A percentile compares a stretch with the other conserved stretches of the same genome.
These are phyloP conservation scores for Coccomyxa subellipsoidea DNA, from an alignment of 163 green algal species.

Conservation along the genomic window DNA sequence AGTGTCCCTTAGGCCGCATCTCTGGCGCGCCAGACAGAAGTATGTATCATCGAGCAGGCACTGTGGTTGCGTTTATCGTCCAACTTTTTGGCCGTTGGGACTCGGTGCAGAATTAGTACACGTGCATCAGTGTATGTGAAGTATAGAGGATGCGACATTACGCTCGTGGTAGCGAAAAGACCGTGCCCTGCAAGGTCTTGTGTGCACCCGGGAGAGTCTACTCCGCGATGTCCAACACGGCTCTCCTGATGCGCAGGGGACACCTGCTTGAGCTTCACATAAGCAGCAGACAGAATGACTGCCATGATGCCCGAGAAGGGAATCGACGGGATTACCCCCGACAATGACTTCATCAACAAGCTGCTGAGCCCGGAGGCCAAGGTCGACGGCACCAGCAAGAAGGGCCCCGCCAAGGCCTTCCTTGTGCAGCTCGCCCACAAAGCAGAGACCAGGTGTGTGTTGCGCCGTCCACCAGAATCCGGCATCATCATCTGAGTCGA, in stretches of 20 bases:
- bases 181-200: not conserved
- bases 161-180: not conserved
- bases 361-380: slow-evolving; percentile 1
- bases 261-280: not conserved
- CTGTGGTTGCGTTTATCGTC: too few relatives aligned
- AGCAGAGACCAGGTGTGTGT: not conserved
- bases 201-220: not conserved
- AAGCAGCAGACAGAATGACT: not conserved
- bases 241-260: not conserved
- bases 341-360: slow-evolving; percentile 10
- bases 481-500: too few relatives aligned
- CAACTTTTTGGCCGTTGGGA: too few relatives aligned
- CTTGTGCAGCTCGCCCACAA: slow-evolving; percentile 2
- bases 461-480: too few relatives aligned
- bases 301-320: slow-evolving; percentile 6
- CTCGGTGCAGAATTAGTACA: too few relatives aligned
- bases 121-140: not conserved
- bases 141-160: not conserved
- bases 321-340: slow-evolving; percentile 1
- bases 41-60: too few relatives aligned
- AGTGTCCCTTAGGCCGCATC: too few relatives aligned
- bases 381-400: slow-evolving; percentile 3
- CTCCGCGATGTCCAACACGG: not conserved
- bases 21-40: too few relatives aligned
- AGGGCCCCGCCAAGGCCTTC: slow-evolving; percentile 9